Base-by-base conservation (phyloP, 768 basidiomycete genomes). In the Trametes cubensis region DNA sequence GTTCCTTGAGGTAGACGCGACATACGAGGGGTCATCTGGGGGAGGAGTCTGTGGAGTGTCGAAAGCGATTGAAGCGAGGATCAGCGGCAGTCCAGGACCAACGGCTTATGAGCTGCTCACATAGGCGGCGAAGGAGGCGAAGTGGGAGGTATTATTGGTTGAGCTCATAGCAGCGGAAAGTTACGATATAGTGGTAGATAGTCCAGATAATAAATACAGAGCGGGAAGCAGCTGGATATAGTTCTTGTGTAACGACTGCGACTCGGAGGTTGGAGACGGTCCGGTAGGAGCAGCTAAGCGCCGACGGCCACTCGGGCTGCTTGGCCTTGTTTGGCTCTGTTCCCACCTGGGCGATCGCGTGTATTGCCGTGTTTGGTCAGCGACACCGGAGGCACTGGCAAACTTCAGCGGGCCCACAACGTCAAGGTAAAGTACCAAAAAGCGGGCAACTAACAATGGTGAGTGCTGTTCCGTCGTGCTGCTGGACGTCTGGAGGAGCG, bases 111-210 rank as follows among this genome's bases (percentile, higher is more conserved):
- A 55, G 4, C 11, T 14, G 66, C 81, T 70, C 71, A 86, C 85
- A 76, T 85, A 86, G 63, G 85, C 84, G 17, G 85, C 82, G 70
- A 86, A 86, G n/a, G 83, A 81, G 23, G 83, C 81, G 62, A 76
- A 79, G 47, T 64, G 53, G 2, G 63, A 64, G 55, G 55, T 42
- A 38, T 34, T 34, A 34, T 76, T 80, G 44, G 77, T 72, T 39
- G 72, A 65, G 68, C 71, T 76, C 75, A 78, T 68, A 41, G 55
- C 18, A 30, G n/a, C 3, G 14, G 47, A 2, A 25, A 23, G 40
- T 20, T 14, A 34, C 28, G 25, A 28, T 47, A 17, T 40, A 40
- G 39, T 11, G 38, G 58, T 23, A n/a, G 50, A 46, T 45, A 51
- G 46, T 55, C 3, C 49, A 55, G 42, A 30, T 58, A 56, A 61